These are phyloP conservation scores for Stephania cephalantha DNA, from an alignment of 164 flowering plant genomes.

Conservation along the genomic window DNA sequence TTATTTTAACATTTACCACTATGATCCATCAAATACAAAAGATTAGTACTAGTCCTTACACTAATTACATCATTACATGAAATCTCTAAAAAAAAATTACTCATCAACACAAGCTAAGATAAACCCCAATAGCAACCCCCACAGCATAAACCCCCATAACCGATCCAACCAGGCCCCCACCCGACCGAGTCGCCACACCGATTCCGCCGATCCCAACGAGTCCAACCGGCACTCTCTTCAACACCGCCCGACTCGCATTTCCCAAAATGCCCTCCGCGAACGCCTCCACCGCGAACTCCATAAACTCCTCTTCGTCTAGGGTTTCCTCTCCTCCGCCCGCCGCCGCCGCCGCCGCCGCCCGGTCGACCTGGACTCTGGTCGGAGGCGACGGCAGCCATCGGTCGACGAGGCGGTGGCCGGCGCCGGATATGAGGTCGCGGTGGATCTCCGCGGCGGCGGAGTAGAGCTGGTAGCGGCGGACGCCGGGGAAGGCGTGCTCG, in stretches of 20 bases:
- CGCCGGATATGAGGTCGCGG: conserved; percentile 29
- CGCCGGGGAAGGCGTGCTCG: conserved; percentile 65
- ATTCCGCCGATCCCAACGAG: conserved; percentile 60
- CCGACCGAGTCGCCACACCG: conserved; percentile 39
- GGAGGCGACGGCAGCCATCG: conserved; percentile 66
- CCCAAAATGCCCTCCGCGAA: conserved; percentile 40
- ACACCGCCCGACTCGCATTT: conserved; percentile 34
- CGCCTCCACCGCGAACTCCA: conserved; percentile 47
- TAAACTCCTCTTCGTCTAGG: conserved; percentile 39
- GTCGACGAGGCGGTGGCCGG: conserved; percentile 36
- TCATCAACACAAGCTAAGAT: conserved; percentile 29
- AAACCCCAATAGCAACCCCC: conserved; percentile 52
- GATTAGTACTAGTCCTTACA: too few relatives aligned
- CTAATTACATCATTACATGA: too few relatives aligned
- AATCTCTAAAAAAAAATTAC: too few relatives aligned
- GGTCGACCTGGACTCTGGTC: conserved; percentile 48
- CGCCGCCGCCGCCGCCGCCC: conserved; percentile 26
- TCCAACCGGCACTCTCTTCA: conserved; percentile 45
- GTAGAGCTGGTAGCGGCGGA: conserved; percentile 73
- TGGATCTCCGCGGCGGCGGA: conserved; percentile 58
- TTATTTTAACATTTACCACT: too few relatives aligned
- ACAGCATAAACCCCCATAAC: conserved; percentile 62
- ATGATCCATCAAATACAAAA: too few relatives aligned
- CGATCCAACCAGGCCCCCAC: conserved; percentile 41
- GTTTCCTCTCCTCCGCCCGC: conserved; percentile 6